Evolutionary conservation across 306 rosid genomes (phyloP).

Genomic region (Ormosia semicastrata): DNA sequence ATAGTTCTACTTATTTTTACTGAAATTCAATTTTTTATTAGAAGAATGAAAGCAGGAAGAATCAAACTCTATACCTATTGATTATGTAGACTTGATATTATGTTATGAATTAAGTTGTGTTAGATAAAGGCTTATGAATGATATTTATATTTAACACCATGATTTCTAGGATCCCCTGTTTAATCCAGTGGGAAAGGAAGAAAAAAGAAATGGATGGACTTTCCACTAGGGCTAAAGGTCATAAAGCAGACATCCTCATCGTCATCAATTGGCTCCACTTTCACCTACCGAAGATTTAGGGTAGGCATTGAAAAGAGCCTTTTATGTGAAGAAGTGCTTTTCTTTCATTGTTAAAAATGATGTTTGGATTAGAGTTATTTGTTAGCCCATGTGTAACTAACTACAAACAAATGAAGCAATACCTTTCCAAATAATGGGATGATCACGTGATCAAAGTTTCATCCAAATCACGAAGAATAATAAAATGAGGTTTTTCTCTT

Average conservation of each 20-base stretch:
- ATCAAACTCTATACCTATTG: too few species aligned
- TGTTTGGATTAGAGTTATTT: neutral
- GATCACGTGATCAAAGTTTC: neutral
- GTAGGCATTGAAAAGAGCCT: neutral
- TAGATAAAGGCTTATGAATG: too few species aligned
- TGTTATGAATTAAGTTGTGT: too few species aligned
- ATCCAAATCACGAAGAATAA: neutral
- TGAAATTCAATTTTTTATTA: too few species aligned
- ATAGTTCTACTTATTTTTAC: too few species aligned
- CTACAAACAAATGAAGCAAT: neutral
- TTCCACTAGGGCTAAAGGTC: conserved; percentile 39
- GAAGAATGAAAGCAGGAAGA: too few species aligned
- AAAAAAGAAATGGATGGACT: conserved; percentile 9
- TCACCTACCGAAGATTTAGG: neutral
- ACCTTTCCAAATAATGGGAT: neutral
- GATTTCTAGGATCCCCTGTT: conserved; percentile 48
- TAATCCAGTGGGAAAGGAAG: conserved; percentile 31
- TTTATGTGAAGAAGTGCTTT: neutral
- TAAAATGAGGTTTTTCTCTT: neutral
- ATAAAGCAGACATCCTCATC: conserved; percentile 32
- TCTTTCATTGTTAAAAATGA: neutral
- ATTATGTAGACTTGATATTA: too few species aligned
- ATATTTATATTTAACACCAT: too few species aligned
- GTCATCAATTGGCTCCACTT: neutral
- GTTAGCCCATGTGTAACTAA: neutral